A percentile compares a stretch with the other conserved stretches of the same genome.
Evolutionary conservation across 2,329 filamentous ascomycete species (phyloP).

Genomic region (Monosporascus sp.): DNA sequence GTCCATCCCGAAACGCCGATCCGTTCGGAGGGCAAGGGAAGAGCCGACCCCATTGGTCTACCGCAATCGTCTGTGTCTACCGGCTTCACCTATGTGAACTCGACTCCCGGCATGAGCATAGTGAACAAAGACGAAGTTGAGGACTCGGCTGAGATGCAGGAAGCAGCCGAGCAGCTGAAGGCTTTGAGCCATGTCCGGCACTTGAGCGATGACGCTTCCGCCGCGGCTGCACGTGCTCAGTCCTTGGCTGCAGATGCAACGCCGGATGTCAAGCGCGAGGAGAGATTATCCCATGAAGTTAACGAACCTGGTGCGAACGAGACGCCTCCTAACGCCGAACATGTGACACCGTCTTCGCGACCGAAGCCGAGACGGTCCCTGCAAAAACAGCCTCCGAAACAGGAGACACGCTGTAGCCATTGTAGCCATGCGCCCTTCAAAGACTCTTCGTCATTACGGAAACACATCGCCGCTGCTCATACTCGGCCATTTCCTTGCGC

Average conservation of each 20-base stretch:
- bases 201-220: constrained; percentile 39
- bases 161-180: constrained; percentile 63
- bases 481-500: constrained; percentile 78
- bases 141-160: constrained; percentile 65
- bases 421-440: constrained; percentile 64
- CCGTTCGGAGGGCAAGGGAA: constrained; percentile 19
- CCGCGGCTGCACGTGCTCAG: constrained; percentile 15
- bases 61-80: constrained; percentile 19
- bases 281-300: constrained; percentile 35
- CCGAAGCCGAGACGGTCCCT: constrained; percentile 44
- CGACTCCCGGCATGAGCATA: constrained; percentile 23
- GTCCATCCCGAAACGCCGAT: constrained; percentile 26
- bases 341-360: constrained; percentile 31
- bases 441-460: constrained; percentile 60
- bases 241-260: constrained; percentile 18
- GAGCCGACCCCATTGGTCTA: constrained; percentile 19
- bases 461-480: constrained; percentile 64
- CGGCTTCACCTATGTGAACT: constrained; percentile 16
- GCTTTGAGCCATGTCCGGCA: constrained; percentile 60
- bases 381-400: constrained; percentile 45
- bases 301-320: constrained; percentile 38
- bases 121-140: constrained; percentile 47
- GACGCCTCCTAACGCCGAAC: constrained; percentile 27
- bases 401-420: constrained; percentile 56
- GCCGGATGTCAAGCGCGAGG: constrained; percentile 34